phyloP scores from a whole-genome alignment of 176 grass and related monocot species.

The Themeda triandra region DNA sequence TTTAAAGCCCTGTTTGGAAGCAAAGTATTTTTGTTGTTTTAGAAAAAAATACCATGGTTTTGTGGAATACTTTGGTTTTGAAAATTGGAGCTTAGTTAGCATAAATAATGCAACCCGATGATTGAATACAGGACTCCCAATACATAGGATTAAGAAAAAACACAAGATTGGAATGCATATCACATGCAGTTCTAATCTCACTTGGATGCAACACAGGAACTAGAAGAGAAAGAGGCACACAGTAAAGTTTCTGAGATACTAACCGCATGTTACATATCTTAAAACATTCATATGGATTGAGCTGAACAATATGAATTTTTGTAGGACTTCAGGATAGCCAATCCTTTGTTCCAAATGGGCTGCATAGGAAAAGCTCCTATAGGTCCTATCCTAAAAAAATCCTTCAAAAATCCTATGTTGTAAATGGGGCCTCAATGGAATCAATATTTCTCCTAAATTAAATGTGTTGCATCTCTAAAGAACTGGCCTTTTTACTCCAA shows the following conservation, averaged over 20 bases:
- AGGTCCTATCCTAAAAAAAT: background rate
- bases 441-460: background rate
- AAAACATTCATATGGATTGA: background rate
- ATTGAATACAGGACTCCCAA: background rate
- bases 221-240: background rate
- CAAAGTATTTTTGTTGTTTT: background rate
- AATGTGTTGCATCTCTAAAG: background rate
- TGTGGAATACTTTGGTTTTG: background rate
- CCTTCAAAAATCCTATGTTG: background rate
- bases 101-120: background rate
- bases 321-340: background rate
- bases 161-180: background rate
- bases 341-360: background rate
- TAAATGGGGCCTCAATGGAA: background rate
- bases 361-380: background rate
- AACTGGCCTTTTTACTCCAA: background rate
- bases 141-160: background rate
- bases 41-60: background rate
- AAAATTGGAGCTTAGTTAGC: background rate
- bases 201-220: background rate
- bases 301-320: background rate
- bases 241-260: background rate
- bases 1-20: background rate
- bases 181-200: background rate
- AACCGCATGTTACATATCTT: background rate